These are phyloP conservation scores for Cercospora zeina DNA, from an alignment of 2,329 filamentous ascomycete species.

Conservation along the genomic window DNA sequence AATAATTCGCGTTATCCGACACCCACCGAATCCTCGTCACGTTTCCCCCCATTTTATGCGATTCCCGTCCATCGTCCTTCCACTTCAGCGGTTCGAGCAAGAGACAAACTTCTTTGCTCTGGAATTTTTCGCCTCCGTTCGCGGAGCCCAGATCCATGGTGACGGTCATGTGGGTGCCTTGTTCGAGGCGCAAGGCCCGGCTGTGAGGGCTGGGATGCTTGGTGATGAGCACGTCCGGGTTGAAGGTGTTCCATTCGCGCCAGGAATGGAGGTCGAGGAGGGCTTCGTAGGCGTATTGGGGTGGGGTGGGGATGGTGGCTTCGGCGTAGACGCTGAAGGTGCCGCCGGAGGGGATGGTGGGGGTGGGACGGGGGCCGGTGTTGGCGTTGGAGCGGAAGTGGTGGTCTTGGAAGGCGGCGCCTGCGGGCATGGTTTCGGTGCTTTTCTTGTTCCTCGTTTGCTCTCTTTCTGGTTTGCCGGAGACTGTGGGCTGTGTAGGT, in stretches of 20 bases:
- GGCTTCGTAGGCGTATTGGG: conserved; percentile 47
- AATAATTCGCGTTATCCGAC: conserved; percentile 36
- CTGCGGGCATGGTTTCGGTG: conserved; percentile 18
- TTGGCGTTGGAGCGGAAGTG: conserved; percentile 35
- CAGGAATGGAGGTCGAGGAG: conserved; percentile 50
- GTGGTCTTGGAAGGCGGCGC: conserved; percentile 28
- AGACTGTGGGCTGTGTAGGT: neutral
- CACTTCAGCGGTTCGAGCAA: conserved; percentile 40
- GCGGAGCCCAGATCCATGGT: conserved; percentile 45
- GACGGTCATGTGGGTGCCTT: conserved; percentile 50
- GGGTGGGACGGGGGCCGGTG: conserved; percentile 34
- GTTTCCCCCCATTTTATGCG: conserved; percentile 23
- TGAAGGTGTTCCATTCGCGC: conserved; percentile 52
- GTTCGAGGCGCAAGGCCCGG: conserved; percentile 32
- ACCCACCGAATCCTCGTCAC: conserved; percentile 40
- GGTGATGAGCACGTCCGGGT: conserved; percentile 49
- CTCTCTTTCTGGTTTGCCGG: neutral
- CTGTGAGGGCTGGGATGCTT: conserved; percentile 41
- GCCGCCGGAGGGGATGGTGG: conserved; percentile 38
- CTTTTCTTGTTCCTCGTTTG: neutral
- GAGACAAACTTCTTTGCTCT: conserved; percentile 41
- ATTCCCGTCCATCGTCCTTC: conserved; percentile 24
- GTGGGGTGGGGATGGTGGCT: conserved; percentile 45
- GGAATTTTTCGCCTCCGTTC: conserved; percentile 25
- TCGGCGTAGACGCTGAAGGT: conserved; percentile 40